Evolutionary conservation across 164 flowering plant genomes (phyloP), one percentile per base, ranked within the genome.

Genomic region (Dillenia turbinata): DNA sequence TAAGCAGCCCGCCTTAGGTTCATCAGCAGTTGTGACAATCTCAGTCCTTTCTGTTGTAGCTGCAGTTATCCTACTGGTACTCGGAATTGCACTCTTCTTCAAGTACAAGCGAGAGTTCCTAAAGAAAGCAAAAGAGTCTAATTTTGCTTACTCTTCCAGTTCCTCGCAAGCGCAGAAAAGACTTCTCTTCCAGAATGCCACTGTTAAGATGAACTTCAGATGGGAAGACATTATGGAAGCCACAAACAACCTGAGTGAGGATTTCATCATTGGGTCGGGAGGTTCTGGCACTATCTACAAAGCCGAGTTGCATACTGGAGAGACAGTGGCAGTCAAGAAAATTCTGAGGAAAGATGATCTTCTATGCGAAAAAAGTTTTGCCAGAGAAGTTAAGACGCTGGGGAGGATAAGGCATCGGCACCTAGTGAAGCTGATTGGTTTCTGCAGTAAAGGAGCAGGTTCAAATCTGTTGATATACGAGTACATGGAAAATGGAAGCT

Each of bases 401-500:
- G 97, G 99, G 56, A 79, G 92, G 76, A 80, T 92, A 66, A 85
- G 85, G 83, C 99, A 95, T 77, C 78, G 99, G 78, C 96, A 87
- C 71, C 78, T 95, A 33, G 94, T 90, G 78, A 89, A 89, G 77
- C 52, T 95, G 64, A 66, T 86, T 60, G 99, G 97, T 10, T 83
- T 79, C 52, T 89, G 96, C 57, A 77, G 83, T 67, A 79, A 60
- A 54, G 79, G 71, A 24, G 81, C 70, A 40, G 82, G 81, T 5
- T 66, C 76, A 0, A 88, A 85, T 68, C 70, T 91, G 66, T 58
- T 95, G 82, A 78, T 95, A 13, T 95, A 95, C 13, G 97, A 95
- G 66, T 95, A 85, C 73, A 95, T 95, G 99, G 92, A 83, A 73
- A 89, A 89, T 50, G 99, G 99, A 55, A 89, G 97, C 56, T 65